These are phyloP conservation scores for Ustilago xerochloae DNA, from an alignment of 1,284 basidiomycete genomes.

Conservation along the genomic window DNA sequence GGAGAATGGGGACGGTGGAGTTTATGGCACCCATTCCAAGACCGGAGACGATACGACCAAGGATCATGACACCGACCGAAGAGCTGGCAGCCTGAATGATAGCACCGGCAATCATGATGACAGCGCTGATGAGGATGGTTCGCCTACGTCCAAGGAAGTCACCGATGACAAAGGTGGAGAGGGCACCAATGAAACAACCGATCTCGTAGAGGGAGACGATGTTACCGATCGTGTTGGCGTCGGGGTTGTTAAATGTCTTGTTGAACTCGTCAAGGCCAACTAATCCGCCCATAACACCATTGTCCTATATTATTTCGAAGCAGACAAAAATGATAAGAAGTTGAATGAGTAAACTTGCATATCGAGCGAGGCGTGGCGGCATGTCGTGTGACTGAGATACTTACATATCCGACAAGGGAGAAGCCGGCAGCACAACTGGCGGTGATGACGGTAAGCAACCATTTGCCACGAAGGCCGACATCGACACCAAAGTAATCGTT, in stretches of 20 bases:
- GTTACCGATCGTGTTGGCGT: conserved; percentile 47
- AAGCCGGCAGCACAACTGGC: conserved; percentile 40
- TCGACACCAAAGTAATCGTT: conserved; percentile 42
- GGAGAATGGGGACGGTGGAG: conserved; percentile 74
- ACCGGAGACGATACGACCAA: conserved; percentile 76
- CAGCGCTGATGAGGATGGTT: conserved; percentile 53
- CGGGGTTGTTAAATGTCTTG: conserved; percentile 46
- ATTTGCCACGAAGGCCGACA: conserved; percentile 37
- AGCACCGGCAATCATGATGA: conserved; percentile 76
- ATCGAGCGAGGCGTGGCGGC: no score
- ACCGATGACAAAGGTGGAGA: conserved; percentile 41
- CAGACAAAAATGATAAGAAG: not conserved
- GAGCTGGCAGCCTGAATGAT: conserved; percentile 74
- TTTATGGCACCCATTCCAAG: conserved; percentile 78
- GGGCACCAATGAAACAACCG: conserved; percentile 45
- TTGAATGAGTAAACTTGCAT: not conserved
- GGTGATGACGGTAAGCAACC: conserved; percentile 37
- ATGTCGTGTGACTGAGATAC: not conserved
- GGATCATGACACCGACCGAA: conserved; percentile 74
- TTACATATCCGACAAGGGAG: conserved; percentile 30
- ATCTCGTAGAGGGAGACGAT: conserved; percentile 53
- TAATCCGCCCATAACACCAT: conserved; percentile 41
- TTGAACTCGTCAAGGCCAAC: conserved; percentile 27
- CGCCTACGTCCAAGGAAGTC: conserved; percentile 40
- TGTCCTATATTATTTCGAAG: conserved; percentile 8